A percentile compares a stretch with the other conserved stretches of the same genome.
Evolutionary conservation across 2,329 filamentous ascomycete genomes (phyloP).

Genomic region (Fusarium poae): DNA sequence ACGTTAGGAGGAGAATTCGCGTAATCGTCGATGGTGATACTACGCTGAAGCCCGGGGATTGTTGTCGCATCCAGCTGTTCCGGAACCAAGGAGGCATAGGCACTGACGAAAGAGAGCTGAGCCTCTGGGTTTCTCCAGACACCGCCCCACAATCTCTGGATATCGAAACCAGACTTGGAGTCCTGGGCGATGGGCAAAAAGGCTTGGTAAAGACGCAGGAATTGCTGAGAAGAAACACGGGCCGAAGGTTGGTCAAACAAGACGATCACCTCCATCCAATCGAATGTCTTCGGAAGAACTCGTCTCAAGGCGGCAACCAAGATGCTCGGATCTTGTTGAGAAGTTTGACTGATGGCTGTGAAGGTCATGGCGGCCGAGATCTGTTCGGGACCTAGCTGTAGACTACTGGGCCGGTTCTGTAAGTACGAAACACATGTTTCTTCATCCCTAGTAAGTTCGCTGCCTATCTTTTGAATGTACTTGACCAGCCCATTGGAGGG

Average conservation of each 20-base stretch:
- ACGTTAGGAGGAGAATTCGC: constrained; percentile 63
- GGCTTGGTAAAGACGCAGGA: constrained; percentile 83
- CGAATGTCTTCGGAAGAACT: constrained; percentile 73
- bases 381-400: constrained; percentile 83
- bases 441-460: constrained; percentile 79
- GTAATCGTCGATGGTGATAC: constrained; percentile 76
- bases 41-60: constrained; percentile 83
- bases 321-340: constrained; percentile 64
- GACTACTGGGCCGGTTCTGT: constrained; percentile 63
- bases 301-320: constrained; percentile 73
- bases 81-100: constrained; percentile 81
- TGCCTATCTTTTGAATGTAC: constrained; percentile 80
- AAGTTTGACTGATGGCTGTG: constrained; percentile 69
- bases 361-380: constrained; percentile 83
- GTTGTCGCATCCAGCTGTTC: constrained; percentile 85
- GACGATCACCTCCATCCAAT: constrained; percentile 78
- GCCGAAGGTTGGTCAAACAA: constrained; percentile 85
- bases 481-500: constrained; percentile 70
- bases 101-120: constrained; percentile 92
- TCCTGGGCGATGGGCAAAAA: constrained; percentile 77
- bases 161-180: constrained; percentile 71
- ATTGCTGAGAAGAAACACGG: constrained; percentile 82
- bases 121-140: constrained; percentile 88
- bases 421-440: constrained; percentile 72
- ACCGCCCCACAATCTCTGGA: constrained; percentile 92